phyloP scores from a whole-genome alignment of 1,139 yeast species.

The Komagataea norvegica region DNA sequence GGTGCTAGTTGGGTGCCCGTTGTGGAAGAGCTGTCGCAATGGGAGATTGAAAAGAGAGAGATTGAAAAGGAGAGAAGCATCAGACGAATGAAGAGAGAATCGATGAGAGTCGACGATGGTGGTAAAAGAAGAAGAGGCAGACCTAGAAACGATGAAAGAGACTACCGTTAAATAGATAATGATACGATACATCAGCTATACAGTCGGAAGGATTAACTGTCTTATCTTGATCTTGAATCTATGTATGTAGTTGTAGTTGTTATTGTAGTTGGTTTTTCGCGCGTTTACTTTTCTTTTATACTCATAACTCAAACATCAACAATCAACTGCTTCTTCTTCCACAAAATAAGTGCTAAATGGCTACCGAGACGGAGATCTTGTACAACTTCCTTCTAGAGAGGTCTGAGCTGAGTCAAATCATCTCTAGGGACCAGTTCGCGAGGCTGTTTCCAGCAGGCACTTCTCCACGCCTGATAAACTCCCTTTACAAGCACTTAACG shows the following conservation, averaged over 20 bases:
- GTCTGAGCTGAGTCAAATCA: conserved; percentile 6
- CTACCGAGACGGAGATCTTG: conserved; percentile 18
- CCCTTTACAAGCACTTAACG: conserved; percentile 8
- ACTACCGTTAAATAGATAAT: not conserved
- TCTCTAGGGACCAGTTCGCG: conserved; percentile 12
- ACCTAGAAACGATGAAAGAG: conserved; percentile 41
- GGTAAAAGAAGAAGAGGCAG: conserved; percentile 46
- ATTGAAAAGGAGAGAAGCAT: conserved; percentile 91
- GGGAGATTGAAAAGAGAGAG: conserved; percentile 93
- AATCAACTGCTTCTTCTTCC: not conserved
- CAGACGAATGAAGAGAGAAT: conserved; percentile 88
- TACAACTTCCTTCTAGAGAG: conserved; percentile 18
- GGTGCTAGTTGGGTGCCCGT: conserved; percentile 89
- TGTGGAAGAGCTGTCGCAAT: conserved; percentile 79
- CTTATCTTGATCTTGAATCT: too few relatives aligned
- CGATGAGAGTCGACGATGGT: conserved; percentile 57
- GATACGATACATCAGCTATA: not conserved
- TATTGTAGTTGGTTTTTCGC: not conserved
- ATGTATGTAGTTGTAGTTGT: not conserved
- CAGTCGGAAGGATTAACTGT: too few relatives aligned
- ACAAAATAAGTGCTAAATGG: conserved; percentile 8
- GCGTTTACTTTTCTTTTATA: not conserved
- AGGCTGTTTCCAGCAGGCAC: conserved; percentile 17
- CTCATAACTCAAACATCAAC: too few relatives aligned
- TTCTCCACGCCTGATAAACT: conserved; percentile 2